phyloP scores from a whole-genome alignment of 2,329 filamentous ascomycete species.

The Phoma sp. region DNA sequence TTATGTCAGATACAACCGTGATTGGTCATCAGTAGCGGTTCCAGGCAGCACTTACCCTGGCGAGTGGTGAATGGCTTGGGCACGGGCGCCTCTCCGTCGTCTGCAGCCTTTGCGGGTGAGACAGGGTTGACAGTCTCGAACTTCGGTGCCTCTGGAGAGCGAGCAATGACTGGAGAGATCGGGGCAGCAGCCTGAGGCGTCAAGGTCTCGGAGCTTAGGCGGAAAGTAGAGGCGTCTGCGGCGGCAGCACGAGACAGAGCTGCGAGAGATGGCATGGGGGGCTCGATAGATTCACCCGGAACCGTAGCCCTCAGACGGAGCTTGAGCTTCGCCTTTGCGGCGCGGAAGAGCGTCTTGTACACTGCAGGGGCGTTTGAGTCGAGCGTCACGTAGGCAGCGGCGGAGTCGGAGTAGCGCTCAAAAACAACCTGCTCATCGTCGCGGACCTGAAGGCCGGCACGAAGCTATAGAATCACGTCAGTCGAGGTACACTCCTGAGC shows the following conservation, averaged over 20 bases:
- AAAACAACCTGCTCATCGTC: constrained; percentile 69
- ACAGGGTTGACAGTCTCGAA: constrained; percentile 30
- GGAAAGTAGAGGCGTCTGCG: constrained; percentile 29
- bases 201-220: constrained; percentile 37
- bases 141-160: constrained; percentile 30
- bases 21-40: background rate
- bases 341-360: constrained; percentile 96
- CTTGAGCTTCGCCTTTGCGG: constrained; percentile 98
- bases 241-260: constrained; percentile 12
- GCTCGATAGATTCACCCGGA: constrained; percentile 57
- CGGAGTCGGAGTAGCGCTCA: constrained; percentile 95
- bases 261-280: constrained; percentile 23
- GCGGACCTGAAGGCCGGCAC: constrained; percentile 69
- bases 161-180: constrained; percentile 37
- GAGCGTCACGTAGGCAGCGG: constrained; percentile 78
- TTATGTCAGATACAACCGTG: constrained; percentile 15
- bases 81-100: constrained; percentile 49
- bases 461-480: constrained; percentile 55
- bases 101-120: constrained; percentile 28
- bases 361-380: constrained; percentile 78
- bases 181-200: constrained; percentile 29
- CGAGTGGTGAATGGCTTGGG: constrained; percentile 49
- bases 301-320: constrained; percentile 80
- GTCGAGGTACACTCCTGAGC: constrained; percentile 11
- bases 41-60: constrained; percentile 34